A percentile compares a stretch with the other conserved stretches of the same genome.
Evolutionary conservation across 2,329 filamentous ascomycete genomes (phyloP).

Genomic region (Pestalotiopsis fici): DNA sequence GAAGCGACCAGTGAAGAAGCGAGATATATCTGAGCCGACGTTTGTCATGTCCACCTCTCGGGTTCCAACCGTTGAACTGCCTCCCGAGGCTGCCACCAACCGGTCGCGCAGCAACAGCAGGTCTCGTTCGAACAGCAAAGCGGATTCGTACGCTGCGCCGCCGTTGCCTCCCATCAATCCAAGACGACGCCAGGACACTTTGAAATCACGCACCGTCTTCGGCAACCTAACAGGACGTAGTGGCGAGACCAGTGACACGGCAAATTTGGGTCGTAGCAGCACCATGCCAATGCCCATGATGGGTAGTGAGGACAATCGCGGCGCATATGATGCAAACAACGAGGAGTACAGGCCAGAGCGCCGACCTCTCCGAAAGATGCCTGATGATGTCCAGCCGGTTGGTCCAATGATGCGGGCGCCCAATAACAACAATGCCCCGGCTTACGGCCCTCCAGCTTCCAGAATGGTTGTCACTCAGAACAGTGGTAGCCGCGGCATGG

Average conservation of each 20-base stretch:
- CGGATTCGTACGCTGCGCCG: conserved; percentile 37
- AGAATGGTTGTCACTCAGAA: conserved; percentile 33
- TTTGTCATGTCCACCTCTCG: conserved; percentile 48
- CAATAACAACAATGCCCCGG: conserved; percentile 18
- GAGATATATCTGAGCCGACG: conserved; percentile 53
- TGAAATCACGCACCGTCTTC: conserved; percentile 40
- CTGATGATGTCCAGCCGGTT: conserved; percentile 34
- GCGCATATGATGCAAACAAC: conserved; percentile 35
- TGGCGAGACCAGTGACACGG: conserved; percentile 30
- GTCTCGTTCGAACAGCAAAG: conserved; percentile 37
- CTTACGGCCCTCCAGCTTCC: conserved; percentile 33
- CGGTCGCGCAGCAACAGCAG: conserved; percentile 39
- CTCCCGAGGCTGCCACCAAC: conserved; percentile 28
- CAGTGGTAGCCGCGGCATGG: conserved; percentile 22
- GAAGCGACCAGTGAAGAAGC: conserved; percentile 44
- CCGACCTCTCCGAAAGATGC: conserved; percentile 43
- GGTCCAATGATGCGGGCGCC: conserved; percentile 15
- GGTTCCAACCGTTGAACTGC: conserved; percentile 42
- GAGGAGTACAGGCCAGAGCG: conserved; percentile 37
- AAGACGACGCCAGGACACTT: conserved; percentile 43
- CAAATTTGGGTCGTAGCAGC: conserved; percentile 21
- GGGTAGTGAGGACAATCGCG: conserved; percentile 22
- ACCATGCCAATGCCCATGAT: conserved; percentile 7
- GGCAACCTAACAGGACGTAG: conserved; percentile 35
- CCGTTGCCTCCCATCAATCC: conserved; percentile 63